Conservation (phyloP, 768 basidiomycete species). For the Lentinus tigrinus region DNA sequence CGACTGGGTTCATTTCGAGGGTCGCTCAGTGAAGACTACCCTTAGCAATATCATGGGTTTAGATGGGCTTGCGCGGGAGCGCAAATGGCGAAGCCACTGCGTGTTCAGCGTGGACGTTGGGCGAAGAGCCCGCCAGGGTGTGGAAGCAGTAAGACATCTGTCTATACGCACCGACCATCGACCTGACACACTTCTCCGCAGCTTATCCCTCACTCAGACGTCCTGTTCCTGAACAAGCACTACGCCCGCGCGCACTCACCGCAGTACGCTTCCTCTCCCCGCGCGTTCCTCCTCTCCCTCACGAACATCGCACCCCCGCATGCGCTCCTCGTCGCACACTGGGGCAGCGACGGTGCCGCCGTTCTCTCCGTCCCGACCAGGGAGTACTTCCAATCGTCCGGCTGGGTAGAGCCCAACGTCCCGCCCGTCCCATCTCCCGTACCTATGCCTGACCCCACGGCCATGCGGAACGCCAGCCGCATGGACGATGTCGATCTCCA, state of each 20-base stretch:
- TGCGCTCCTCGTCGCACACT: constrained; percentile 78
- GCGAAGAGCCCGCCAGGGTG: constrained; percentile 69
- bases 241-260: constrained; percentile 66
- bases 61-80: constrained; percentile 79
- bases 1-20: constrained; percentile 87
- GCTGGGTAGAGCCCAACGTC: constrained; percentile 57
- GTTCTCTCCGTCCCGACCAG: constrained; percentile 78
- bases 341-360: constrained; percentile 78
- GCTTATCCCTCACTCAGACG: constrained; percentile 82
- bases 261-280: constrained; percentile 62
- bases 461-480: background rate
- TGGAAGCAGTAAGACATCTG: constrained; percentile 59
- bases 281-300: constrained; percentile 75
- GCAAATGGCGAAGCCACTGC: constrained; percentile 80
- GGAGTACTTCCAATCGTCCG: constrained; percentile 85
- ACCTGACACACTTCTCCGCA: constrained; percentile 27
- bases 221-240: constrained; percentile 75
- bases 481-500: constrained; percentile 30
- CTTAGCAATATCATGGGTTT: constrained; percentile 74
- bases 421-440: constrained; percentile 21
- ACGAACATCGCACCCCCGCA: constrained; percentile 67
- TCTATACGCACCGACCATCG: background rate
- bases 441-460: constrained; percentile 15
- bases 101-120: constrained; percentile 82
- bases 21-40: constrained; percentile 76